Evolutionary conservation across 2,329 filamentous ascomycete species (phyloP), one percentile per base, ranked within the genome.

Genomic region (Penicillium digitatum): DNA sequence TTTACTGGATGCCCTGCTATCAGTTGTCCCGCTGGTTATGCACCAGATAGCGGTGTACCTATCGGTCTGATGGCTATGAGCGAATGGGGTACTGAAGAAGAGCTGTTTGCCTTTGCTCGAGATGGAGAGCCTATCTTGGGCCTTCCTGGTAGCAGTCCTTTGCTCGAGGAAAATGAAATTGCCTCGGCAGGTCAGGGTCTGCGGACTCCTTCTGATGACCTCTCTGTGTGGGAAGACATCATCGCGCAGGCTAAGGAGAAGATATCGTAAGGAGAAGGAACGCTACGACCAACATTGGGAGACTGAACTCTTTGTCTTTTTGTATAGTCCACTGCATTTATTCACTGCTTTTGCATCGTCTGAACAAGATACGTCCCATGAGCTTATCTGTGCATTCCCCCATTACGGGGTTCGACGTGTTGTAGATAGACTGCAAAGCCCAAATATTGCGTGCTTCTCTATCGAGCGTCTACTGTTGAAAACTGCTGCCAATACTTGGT

Each of bases 1-100:
- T 86, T 90, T 63, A 84, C 81, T 0, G 92, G 92, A 0, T 86
- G 86, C 46, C 92, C 92, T 0, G 85, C 89, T 1, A 82, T 95
- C 12, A 85, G 79, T 43, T 85, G 84, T 34, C 90, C 92, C 0
- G 85, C 89, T 11, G 91, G 89, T 0, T 95, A 91, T 73, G 81
- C 58, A 2, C 76, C 83, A 26, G 61, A 67, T 22, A 58, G 55
- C 6, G 57, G 59, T 1, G 69, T 82, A 2, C 81, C 80, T 0
- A 71, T 83, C 24, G 79, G 81, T 1, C 47, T 83, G 38, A 82
- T 81, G 74, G 80, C 77, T 0, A 80, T 82, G 72, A 74, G 76
- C 0, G 79, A 82, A 60, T 83, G 81, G 81, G 80, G 80, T 0
- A 73, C 71, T 45, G 81, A 82, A 61, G 79, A 81, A 59, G 73